phyloP scores from a whole-genome alignment of 345 rosid species.

The Populus davidiana region DNA sequence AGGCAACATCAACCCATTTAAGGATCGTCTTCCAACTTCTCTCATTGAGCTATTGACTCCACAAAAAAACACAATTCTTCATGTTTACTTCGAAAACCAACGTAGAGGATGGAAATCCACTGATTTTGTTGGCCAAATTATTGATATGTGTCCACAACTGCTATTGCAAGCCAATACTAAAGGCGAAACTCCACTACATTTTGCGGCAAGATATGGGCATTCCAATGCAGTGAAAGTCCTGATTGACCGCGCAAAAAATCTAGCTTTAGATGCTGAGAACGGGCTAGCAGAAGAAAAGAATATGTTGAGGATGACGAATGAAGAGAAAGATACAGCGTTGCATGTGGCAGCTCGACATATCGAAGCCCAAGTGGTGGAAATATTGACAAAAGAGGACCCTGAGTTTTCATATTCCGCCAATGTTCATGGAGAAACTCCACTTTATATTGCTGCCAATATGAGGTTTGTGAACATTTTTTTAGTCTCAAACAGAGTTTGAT shows the following conservation, averaged over 20 bases:
- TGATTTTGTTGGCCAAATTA: background rate
- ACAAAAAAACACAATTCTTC: background rate
- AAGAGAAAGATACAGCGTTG: conserved; percentile 3
- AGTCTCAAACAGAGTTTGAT: too few species aligned
- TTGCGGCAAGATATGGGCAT: background rate
- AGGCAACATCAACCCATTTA: background rate
- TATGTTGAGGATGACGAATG: background rate
- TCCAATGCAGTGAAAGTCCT: background rate
- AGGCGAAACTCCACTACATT: background rate
- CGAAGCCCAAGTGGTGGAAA: background rate
- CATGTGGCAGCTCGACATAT: background rate
- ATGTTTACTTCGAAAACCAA: background rate
- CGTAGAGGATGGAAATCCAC: background rate
- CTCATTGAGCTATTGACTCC: background rate
- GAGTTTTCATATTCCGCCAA: background rate
- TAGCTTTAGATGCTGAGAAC: background rate
- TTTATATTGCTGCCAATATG: background rate
- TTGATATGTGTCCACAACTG: background rate
- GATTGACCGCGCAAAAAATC: background rate
- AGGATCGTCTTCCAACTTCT: background rate
- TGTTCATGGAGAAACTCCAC: background rate
- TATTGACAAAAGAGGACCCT: background rate
- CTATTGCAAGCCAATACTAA: background rate
- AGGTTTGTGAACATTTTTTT: too few species aligned
- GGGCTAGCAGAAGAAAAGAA: background rate